A percentile compares a stretch with the other conserved stretches of the same genome.
Evolutionary conservation across 148 eudicot genomes (phyloP).

Genomic region (Vaccinium macrocarpon): DNA sequence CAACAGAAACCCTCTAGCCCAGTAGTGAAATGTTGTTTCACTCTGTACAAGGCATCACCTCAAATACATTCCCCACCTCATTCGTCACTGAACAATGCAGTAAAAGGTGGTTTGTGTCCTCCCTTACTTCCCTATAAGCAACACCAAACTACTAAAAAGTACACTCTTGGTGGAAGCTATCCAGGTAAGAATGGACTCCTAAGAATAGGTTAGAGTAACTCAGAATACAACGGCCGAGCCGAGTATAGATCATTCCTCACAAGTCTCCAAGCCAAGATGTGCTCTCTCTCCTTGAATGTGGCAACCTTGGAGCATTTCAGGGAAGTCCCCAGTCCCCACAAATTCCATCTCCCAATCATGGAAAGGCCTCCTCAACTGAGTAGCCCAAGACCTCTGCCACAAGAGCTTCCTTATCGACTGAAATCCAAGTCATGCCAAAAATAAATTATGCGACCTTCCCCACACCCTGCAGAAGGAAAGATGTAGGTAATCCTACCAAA

Average conservation of each 20-base stretch:
- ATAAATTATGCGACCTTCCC: background rate
- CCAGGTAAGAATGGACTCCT: background rate
- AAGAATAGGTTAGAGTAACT: background rate
- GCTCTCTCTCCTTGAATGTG: background rate
- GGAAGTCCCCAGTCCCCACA: background rate
- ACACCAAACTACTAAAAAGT: background rate
- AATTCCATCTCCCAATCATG: background rate
- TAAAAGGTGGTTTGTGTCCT: background rate
- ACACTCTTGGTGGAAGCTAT: background rate
- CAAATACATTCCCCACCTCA: background rate
- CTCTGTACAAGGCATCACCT: background rate
- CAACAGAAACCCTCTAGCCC: background rate
- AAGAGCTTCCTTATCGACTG: background rate
- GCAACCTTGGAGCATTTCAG: background rate
- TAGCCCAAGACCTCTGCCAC: background rate
- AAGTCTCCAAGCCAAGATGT: background rate
- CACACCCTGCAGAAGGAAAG: background rate
- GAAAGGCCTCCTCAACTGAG: background rate
- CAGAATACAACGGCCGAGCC: background rate
- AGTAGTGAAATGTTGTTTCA: background rate
- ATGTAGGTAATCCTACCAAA: background rate
- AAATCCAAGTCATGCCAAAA: background rate
- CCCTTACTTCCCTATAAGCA: background rate
- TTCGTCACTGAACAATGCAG: background rate
- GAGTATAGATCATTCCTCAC: background rate